Percentiles rank a stretch among this genome's conserved stretches.
Conservation (phyloP, 1,139 yeast genomes). For the Ogataea hybrid region DNA sequence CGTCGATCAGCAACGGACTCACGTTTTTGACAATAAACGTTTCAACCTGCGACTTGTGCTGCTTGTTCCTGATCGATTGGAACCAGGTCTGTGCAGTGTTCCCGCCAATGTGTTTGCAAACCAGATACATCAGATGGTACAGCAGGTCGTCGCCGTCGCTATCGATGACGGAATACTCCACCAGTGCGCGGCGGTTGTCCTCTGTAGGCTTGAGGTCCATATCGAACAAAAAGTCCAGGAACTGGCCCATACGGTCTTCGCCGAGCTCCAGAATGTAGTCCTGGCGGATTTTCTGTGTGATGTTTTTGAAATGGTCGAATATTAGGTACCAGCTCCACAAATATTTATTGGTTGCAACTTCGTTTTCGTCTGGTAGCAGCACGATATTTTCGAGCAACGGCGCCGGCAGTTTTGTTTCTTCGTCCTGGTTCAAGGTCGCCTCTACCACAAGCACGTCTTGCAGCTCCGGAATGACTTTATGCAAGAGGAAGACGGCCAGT, state of each 20-base stretch:
- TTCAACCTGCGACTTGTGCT: slow-evolving; percentile 56
- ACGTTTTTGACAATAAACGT: slow-evolving; percentile 58
- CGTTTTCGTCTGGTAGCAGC: slow-evolving; percentile 39
- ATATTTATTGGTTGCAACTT: slow-evolving; percentile 41
- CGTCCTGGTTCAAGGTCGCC: slow-evolving; percentile 44
- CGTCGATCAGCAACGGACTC: slow-evolving; percentile 61
- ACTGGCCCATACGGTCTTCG: slow-evolving; percentile 42
- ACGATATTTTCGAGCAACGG: slow-evolving; percentile 33
- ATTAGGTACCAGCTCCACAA: slow-evolving; percentile 72
- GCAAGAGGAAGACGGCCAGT: slow-evolving; percentile 39
- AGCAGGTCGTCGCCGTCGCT: slow-evolving; percentile 28
- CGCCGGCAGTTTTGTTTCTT: slow-evolving; percentile 38
- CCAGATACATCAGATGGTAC: slow-evolving; percentile 54
- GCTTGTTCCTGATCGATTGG: slow-evolving; percentile 56
- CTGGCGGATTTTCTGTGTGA: slow-evolving; percentile 63
- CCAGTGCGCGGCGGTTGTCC: slow-evolving; percentile 16
- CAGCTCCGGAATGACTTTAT: slow-evolving; percentile 37
- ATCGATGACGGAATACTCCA: slow-evolving; percentile 15
- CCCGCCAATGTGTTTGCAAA: slow-evolving; percentile 64
- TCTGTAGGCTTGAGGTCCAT: slow-evolving; percentile 39
- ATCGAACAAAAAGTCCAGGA: slow-evolving; percentile 51
- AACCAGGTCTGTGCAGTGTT: slow-evolving; percentile 67
- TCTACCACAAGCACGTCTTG: slow-evolving; percentile 65
- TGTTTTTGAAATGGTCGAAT: slow-evolving; percentile 60
- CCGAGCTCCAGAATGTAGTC: slow-evolving; percentile 58